Percentiles rank a stretch among this genome's conserved stretches.
These are phyloP conservation scores for Capronia americana DNA, from an alignment of 2,329 filamentous ascomycete species.

Conservation along the genomic window DNA sequence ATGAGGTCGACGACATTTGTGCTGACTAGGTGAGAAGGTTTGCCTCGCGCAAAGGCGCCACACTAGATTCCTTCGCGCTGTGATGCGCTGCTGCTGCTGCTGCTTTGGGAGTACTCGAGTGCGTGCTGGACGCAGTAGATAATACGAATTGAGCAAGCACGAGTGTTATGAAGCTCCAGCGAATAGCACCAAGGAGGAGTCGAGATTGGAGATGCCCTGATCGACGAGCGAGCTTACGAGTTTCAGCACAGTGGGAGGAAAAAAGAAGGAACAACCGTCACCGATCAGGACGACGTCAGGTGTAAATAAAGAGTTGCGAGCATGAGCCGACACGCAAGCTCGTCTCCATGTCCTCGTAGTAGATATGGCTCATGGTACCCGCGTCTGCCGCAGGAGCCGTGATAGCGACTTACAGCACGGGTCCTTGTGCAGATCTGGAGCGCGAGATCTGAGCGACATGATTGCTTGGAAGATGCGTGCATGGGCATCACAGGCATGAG, in stretches of 20 bases:
- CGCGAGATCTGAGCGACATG: conserved; percentile 9
- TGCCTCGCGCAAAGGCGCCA: no score
- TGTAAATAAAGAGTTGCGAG: conserved; percentile 9
- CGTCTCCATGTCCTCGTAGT: neutral
- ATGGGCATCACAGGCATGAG: neutral
- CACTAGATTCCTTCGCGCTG: neutral
- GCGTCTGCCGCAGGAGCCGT: conserved; percentile 24
- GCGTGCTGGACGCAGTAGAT: neutral
- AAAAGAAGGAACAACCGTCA: neutral
- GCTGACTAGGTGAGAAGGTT: neutral
- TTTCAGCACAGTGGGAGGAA: neutral
- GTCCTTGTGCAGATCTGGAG: conserved; percentile 11
- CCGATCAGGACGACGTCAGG: conserved; percentile 3
- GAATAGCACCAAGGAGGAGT: neutral
- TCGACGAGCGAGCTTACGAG: neutral
- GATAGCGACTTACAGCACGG: neutral
- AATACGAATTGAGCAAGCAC: neutral
- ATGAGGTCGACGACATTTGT: conserved; percentile 16
- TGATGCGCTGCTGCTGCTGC: neutral
- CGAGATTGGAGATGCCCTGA: neutral
- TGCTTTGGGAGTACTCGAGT: neutral
- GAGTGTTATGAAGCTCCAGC: neutral
- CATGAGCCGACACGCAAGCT: conserved; percentile 7
- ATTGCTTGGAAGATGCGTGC: neutral
- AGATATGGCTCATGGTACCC: conserved; percentile 26